Evolutionary conservation across 2,329 filamentous ascomycete species (phyloP).

Genomic region (Ilyonectria mors-panacis): DNA sequence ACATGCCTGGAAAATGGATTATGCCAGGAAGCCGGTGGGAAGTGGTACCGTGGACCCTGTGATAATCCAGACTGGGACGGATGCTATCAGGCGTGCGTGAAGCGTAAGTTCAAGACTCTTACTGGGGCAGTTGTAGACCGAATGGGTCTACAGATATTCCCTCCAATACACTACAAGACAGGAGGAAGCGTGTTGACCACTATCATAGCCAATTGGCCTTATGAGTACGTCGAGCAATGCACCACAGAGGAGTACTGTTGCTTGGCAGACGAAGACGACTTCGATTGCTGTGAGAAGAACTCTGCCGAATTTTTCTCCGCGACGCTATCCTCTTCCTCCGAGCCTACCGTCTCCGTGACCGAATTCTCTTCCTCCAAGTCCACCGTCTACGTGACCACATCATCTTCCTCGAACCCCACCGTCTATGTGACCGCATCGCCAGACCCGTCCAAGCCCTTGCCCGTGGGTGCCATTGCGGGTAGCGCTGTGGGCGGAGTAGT

Average conservation of each 20-base stretch:
- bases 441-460: not conserved
- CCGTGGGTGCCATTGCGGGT: not conserved
- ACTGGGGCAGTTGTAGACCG: not conserved
- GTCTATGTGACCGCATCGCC: not conserved
- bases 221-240: not conserved
- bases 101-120: not conserved
- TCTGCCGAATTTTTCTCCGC: not conserved
- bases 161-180: too few relatives aligned
- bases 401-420: not conserved
- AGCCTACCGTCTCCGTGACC: not conserved
- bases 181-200: not conserved
- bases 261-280: not conserved
- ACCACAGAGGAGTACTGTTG: not conserved
- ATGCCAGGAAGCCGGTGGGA: not conserved
- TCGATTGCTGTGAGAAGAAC: not conserved
- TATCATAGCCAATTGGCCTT: not conserved
- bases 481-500: not conserved
- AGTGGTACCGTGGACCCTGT: not conserved
- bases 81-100: slow-evolving; percentile 5
- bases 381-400: not conserved
- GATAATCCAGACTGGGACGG: slow-evolving; percentile 11
- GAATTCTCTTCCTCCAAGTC: not conserved
- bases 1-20: slow-evolving; percentile 1
- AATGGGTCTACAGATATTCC: too few relatives aligned
- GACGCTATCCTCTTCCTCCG: not conserved